These are phyloP conservation scores for Coprinopsis strossmayeri DNA, from an alignment of 768 basidiomycete species.

Conservation along the genomic window DNA sequence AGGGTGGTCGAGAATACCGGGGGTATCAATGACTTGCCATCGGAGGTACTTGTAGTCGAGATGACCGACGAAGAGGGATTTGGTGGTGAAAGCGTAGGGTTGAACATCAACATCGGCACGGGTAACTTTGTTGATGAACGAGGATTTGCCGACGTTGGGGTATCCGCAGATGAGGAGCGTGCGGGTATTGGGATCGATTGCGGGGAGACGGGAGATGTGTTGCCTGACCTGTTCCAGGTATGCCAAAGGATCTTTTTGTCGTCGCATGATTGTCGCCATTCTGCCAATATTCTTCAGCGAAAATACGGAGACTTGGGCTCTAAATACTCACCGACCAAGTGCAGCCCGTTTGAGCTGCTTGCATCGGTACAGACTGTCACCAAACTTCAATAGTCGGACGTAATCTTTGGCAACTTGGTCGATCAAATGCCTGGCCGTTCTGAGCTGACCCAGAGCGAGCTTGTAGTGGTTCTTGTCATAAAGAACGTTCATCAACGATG, in stretches of 20 bases:
- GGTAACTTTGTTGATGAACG: slow-evolving; percentile 99
- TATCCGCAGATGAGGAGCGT: slow-evolving; percentile 98
- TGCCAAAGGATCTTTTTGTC: slow-evolving; percentile 97
- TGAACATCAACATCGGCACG: slow-evolving; percentile 99
- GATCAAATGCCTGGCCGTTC: slow-evolving; percentile 92
- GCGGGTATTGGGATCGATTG: slow-evolving; percentile 96
- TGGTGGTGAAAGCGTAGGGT: slow-evolving; percentile 99
- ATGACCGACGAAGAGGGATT: slow-evolving; percentile 97
- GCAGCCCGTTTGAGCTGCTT: slow-evolving; percentile 98
- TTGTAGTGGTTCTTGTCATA: slow-evolving; percentile 99
- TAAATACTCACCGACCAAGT: slow-evolving; percentile 77
- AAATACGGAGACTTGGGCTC: neutral
- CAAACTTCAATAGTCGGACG: slow-evolving; percentile 93
- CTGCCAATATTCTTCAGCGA: slow-evolving; percentile 27
- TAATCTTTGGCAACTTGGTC: slow-evolving; percentile 98
- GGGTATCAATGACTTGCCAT: slow-evolving; percentile 99
- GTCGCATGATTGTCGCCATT: slow-evolving; percentile 98
- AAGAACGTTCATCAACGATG: slow-evolving; percentile 94
- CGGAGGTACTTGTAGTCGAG: slow-evolving; percentile 98
- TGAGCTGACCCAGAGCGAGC: slow-evolving; percentile 93
- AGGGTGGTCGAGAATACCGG: slow-evolving; percentile 95
- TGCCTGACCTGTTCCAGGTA: slow-evolving; percentile 99
- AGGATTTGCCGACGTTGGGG: slow-evolving; percentile 98
- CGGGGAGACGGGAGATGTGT: slow-evolving; percentile 96
- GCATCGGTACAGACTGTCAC: slow-evolving; percentile 95